Base-by-base conservation (phyloP, 1,284 basidiomycete species). In the Tilletia setariae region DNA sequence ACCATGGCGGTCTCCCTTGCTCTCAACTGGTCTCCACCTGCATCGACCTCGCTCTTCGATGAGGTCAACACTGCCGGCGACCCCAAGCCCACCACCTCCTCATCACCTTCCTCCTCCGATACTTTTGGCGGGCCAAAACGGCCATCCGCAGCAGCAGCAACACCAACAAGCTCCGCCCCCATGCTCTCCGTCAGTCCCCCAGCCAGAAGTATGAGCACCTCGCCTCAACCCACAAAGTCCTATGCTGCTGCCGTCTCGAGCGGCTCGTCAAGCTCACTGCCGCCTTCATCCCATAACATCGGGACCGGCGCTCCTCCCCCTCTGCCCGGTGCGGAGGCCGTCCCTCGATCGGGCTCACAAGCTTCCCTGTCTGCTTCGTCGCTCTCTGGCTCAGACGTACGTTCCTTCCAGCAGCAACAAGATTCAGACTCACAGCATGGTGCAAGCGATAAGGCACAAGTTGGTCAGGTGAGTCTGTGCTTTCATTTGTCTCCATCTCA, bases 11-110 rank as follows among this genome's bases (percentile, higher is more conserved):
- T 73, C 15, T 75, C 73, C 9, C 43, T 75, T 35, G 73, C 72
- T 28, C 59, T 75, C 23, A 74, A 75, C 47, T 75, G 74, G 74
- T 64, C 70, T 2, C 74, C 72, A 9, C 72, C 73, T 25, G 43
- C 72, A 2, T 72, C 73, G n/a, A 67, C 72, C 25, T 71, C 72
- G 8, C 74, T 75, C n/a, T 72, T 75, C 59, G 74, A 75, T 47
- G 71, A 72, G 2, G 40, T 63, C 21, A 19, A n/a, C 30, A 8
- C 23, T 9, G 25, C 44, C 11, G 47, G 32, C 13, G 47, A 23
- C 49, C 6, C 65, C 28, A 21, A 23, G 23, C 64, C 64, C 44
- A 44, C 42, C 43, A 32, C 42, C 65, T 32, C 42, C n/a, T 32
- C 65, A n/a, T 42, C 53, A 25, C 40, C 21, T 21, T 56, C 51